Percentiles rank a stretch among this genome's conserved stretches.
phyloP scores from a whole-genome alignment of 495 filamentous ascomycete species.

The Xylaria cubensis region DNA sequence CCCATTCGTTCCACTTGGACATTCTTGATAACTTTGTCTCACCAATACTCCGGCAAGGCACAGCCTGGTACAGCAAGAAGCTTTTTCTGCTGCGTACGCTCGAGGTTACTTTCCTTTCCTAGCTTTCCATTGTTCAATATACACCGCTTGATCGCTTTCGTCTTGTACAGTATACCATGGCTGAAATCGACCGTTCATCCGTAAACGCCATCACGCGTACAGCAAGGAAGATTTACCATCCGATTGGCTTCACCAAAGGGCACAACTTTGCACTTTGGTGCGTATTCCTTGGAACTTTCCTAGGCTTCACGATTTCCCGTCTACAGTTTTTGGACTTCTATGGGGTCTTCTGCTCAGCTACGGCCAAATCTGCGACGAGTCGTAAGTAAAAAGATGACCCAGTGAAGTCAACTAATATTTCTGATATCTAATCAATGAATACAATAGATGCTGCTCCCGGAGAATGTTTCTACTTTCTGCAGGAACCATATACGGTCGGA shows the following conservation, averaged over 20 bases:
- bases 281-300: constrained; percentile 42
- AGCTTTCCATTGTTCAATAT: too few relatives aligned
- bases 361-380: background rate
- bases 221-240: background rate
- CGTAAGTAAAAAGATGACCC: background rate
- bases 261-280: constrained; percentile 51
- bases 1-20: too few relatives aligned
- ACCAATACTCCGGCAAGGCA: too few relatives aligned
- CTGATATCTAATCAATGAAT: background rate
- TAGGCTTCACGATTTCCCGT: constrained; percentile 46
- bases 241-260: constrained; percentile 43
- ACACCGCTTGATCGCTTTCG: too few relatives aligned
- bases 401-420: background rate
- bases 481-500: constrained; percentile 46
- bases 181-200: too few relatives aligned
- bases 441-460: constrained; percentile 39
- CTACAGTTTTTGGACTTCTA: constrained; percentile 47
- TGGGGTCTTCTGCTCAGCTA: constrained; percentile 29
- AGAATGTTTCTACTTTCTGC: constrained; percentile 56
- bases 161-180: too few relatives aligned
- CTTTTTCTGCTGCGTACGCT: too few relatives aligned
- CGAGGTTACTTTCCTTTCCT: too few relatives aligned
- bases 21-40: too few relatives aligned
- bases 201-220: too few relatives aligned
- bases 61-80: too few relatives aligned